Percentiles rank a stretch among this genome's conserved stretches.
Evolutionary conservation across 176 grass and related monocot species (phyloP).

Genomic region (Echinochloa phyllopogon): DNA sequence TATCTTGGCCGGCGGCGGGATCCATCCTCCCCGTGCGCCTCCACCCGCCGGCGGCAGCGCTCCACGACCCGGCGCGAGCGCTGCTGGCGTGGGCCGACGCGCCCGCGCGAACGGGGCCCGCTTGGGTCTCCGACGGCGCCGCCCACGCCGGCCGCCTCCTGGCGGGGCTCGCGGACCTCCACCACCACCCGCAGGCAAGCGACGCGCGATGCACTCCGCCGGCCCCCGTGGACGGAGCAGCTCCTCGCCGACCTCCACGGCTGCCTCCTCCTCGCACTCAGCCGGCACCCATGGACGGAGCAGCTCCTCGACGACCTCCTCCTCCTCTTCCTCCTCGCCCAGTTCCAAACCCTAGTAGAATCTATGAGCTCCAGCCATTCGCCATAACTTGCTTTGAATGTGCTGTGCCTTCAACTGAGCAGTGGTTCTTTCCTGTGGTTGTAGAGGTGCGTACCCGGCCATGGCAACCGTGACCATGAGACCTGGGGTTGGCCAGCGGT

Average conservation of each 20-base stretch:
- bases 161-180: slow-evolving; percentile 38
- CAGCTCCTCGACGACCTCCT: slow-evolving; percentile 61
- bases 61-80: slow-evolving; percentile 50
- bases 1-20: too few species aligned
- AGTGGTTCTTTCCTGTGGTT: too few species aligned
- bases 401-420: too few species aligned
- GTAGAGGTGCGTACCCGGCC: too few species aligned
- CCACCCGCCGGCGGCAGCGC: background rate
- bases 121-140: slow-evolving; percentile 53
- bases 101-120: slow-evolving; percentile 17
- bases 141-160: slow-evolving; percentile 7
- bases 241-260: slow-evolving; percentile 53
- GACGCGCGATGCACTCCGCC: slow-evolving; percentile 46
- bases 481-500: too few species aligned
- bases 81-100: slow-evolving; percentile 50
- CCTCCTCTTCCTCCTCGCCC: too few species aligned
- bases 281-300: slow-evolving; percentile 25
- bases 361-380: too few species aligned
- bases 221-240: slow-evolving; percentile 27
- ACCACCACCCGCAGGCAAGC: slow-evolving; percentile 60
- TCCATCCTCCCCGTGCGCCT: too few species aligned
- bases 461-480: too few species aligned
- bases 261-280: slow-evolving; percentile 57
- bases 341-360: too few species aligned
- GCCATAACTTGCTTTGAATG: too few species aligned